A percentile compares a stretch with the other conserved stretches of the same genome.
phyloP scores from a whole-genome alignment of 208 protist genomes.

The Crithidia brevicula region DNA sequence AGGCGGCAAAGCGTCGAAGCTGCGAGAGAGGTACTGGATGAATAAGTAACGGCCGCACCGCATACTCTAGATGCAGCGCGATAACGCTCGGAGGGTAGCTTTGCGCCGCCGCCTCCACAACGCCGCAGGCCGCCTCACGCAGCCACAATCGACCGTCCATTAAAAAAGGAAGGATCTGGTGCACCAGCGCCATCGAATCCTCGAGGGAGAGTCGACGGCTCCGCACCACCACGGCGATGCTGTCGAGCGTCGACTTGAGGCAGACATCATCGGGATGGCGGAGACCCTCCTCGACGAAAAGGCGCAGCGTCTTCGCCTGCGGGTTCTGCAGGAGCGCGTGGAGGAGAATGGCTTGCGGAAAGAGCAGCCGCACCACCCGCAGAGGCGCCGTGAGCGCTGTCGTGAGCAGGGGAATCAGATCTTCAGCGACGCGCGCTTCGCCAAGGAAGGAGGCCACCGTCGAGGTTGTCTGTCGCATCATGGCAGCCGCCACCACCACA shows the following conservation, averaged over 20 bases:
- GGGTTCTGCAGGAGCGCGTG: slow-evolving; percentile 49
- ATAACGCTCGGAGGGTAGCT: slow-evolving; percentile 53
- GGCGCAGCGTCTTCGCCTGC: slow-evolving; percentile 50
- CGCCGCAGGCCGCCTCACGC: slow-evolving; percentile 43
- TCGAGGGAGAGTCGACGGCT: slow-evolving; percentile 22
- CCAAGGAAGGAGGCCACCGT: slow-evolving; percentile 68
- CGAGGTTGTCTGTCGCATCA: slow-evolving; percentile 37
- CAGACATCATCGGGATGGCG: slow-evolving; percentile 43
- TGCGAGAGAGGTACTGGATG: slow-evolving; percentile 35
- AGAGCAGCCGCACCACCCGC: slow-evolving; percentile 61
- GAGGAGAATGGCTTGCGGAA: slow-evolving; percentile 55
- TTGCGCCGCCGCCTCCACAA: slow-evolving; percentile 63
- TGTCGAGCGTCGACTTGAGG: slow-evolving; percentile 49
- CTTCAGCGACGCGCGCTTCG: slow-evolving; percentile 56
- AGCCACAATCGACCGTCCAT: slow-evolving; percentile 47
- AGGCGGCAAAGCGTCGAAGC: slow-evolving; percentile 32
- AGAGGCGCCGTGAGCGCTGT: slow-evolving; percentile 49
- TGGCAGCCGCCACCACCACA: slow-evolving; percentile 39
- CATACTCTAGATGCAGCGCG: slow-evolving; percentile 47
- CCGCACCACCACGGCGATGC: slow-evolving; percentile 45
- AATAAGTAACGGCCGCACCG: slow-evolving; percentile 43
- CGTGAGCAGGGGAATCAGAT: slow-evolving; percentile 77
- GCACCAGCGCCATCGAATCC: slow-evolving; percentile 63
- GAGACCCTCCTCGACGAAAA: slow-evolving; percentile 79
- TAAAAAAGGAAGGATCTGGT: slow-evolving; percentile 57